Conservation (phyloP, 2,329 filamentous ascomycete species). For the Grosmannia penicillata region DNA sequence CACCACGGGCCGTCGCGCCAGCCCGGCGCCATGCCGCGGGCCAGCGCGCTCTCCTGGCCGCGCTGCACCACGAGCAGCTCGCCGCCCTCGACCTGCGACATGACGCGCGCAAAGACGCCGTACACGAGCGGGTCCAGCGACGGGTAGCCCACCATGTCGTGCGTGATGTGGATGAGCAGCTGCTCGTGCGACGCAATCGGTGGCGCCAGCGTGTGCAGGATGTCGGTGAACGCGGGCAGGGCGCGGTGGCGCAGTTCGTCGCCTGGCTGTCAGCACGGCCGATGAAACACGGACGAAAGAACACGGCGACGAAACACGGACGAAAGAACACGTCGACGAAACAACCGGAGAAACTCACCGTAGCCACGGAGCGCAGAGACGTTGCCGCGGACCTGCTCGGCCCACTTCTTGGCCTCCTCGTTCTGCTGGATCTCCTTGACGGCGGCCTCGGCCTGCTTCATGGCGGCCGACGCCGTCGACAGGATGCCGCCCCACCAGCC, state of each 20-base stretch:
- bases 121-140: conserved; percentile 89
- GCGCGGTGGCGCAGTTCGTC: conserved; percentile 77
- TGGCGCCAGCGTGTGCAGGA: conserved; percentile 87
- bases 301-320: neutral
- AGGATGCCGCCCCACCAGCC: conserved; percentile 84
- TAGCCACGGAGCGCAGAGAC: conserved; percentile 63
- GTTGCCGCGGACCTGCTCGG: conserved; percentile 83
- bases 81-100: conserved; percentile 97
- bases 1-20: conserved; percentile 98
- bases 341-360: conserved; percentile 34
- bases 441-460: conserved; percentile 84
- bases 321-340: neutral
- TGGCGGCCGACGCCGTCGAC: conserved; percentile 67
- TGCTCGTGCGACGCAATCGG: conserved; percentile 95
- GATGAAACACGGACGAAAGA: neutral
- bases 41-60: conserved; percentile 64
- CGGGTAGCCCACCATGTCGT: conserved; percentile 89
- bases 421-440: conserved; percentile 94
- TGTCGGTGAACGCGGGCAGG: conserved; percentile 84
- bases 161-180: conserved; percentile 91
- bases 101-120: conserved; percentile 81
- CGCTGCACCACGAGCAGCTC: conserved; percentile 90
- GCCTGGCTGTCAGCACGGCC: conserved; percentile 35
- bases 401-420: conserved; percentile 92
- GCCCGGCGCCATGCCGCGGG: conserved; percentile 38